These are phyloP conservation scores for Pyricularia sp. DNA, from an alignment of 2,329 filamentous ascomycete genomes.

Conservation along the genomic window DNA sequence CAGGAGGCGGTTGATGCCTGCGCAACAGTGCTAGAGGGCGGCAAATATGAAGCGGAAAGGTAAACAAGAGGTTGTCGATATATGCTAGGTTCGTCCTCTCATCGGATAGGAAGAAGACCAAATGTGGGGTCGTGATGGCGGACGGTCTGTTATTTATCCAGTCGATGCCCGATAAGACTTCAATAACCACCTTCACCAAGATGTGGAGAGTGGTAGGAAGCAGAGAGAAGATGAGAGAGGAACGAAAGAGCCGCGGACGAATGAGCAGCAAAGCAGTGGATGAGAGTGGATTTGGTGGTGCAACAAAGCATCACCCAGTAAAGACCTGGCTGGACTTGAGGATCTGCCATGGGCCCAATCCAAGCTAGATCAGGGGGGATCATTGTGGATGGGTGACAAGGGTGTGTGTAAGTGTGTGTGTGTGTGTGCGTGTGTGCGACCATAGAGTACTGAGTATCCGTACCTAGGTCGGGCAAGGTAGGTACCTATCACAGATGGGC, in stretches of 20 bases:
- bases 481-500: not conserved
- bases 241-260: not conserved
- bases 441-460: not conserved
- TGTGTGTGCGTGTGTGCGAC: not conserved
- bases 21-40: not conserved
- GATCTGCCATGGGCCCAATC: not conserved
- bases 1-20: not conserved
- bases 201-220: not conserved
- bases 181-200: not conserved
- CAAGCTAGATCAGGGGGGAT: not conserved
- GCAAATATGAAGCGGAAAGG: not conserved
- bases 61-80: not conserved
- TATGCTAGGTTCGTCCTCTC: not conserved
- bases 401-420: not conserved
- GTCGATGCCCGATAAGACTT: constrained; percentile 4
- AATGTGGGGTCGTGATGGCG: constrained; percentile 2
- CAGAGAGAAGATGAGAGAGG: not conserved
- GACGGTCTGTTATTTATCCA: constrained; percentile 5
- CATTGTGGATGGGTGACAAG: not conserved
- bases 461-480: not conserved
- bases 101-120: not conserved
- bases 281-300: not conserved
- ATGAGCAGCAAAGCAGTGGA: not conserved
- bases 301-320: not conserved
- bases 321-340: not conserved